phyloP scores from a whole-genome alignment of 2,329 filamentous ascomycete genomes.

The Sporothrix phasma region DNA sequence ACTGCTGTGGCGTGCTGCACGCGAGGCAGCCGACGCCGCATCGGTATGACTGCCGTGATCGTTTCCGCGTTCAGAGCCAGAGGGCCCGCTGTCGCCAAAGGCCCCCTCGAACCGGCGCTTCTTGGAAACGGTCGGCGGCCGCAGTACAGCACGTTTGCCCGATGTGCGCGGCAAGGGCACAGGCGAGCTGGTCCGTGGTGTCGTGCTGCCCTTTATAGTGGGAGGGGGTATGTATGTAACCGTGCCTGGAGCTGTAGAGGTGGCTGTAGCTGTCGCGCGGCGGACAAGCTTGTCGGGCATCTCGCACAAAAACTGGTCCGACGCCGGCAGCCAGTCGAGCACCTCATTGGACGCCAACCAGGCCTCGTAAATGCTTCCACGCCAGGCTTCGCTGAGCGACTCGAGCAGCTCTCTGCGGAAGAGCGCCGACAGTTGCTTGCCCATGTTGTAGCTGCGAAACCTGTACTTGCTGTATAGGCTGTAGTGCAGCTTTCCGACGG shows the following conservation, averaged over 20 bases:
- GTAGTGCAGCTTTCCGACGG: slow-evolving; percentile 25
- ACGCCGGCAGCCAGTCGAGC: slow-evolving; percentile 23
- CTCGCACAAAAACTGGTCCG: slow-evolving; percentile 19
- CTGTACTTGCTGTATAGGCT: slow-evolving; percentile 32
- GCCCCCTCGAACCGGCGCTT: slow-evolving; percentile 34
- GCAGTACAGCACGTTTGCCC: slow-evolving; percentile 37
- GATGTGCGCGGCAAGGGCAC: slow-evolving; percentile 17
- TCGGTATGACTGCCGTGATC: slow-evolving; percentile 13
- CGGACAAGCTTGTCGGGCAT: slow-evolving; percentile 22
- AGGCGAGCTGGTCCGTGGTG: background rate
- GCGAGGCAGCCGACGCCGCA: background rate
- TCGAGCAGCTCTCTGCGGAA: slow-evolving; percentile 33
- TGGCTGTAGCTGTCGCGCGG: slow-evolving; percentile 13
- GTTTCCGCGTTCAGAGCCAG: slow-evolving; percentile 17
- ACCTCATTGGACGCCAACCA: slow-evolving; percentile 28
- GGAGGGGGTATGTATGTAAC: no score
- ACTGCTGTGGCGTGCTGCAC: background rate
- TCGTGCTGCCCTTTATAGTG: background rate
- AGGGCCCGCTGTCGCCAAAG: slow-evolving; percentile 24
- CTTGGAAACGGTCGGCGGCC: slow-evolving; percentile 32
- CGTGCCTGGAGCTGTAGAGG: no score
- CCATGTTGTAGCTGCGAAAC: slow-evolving; percentile 29
- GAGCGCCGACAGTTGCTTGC: slow-evolving; percentile 35
- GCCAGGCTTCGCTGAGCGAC: slow-evolving; percentile 28
- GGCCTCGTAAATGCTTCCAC: slow-evolving; percentile 24